Conservation (phyloP, 331 rosid genomes). For the Saraca asoca region DNA sequence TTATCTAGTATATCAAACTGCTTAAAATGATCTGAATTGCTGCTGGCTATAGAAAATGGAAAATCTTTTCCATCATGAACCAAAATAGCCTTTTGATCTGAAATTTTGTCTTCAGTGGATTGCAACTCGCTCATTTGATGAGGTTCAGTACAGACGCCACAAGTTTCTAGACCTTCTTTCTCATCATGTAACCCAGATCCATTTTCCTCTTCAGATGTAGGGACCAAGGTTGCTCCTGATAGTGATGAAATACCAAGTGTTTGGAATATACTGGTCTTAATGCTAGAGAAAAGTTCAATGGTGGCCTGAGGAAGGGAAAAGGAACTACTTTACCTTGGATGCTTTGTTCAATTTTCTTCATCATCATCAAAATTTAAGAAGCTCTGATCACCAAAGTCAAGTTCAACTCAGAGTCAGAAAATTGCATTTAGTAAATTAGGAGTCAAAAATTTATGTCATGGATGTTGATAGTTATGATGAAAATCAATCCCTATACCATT, state of each 20-base stretch:
- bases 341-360: slow-evolving; percentile 41
- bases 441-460: slow-evolving; percentile 21
- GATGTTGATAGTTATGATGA: slow-evolving; percentile 10
- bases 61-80: slow-evolving; percentile 36
- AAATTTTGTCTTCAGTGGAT: slow-evolving; percentile 36
- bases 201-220: slow-evolving; percentile 53
- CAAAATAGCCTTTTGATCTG: slow-evolving; percentile 36
- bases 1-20: slow-evolving; percentile 67
- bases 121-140: slow-evolving; percentile 37
- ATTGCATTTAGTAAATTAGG: slow-evolving; percentile 33
- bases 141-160: too few relatives aligned
- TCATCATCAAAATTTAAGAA: slow-evolving; percentile 13
- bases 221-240: slow-evolving; percentile 44
- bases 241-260: slow-evolving; percentile 54
- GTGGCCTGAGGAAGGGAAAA: slow-evolving; percentile 75
- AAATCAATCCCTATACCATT: not conserved
- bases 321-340: slow-evolving; percentile 56
- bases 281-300: slow-evolving; percentile 62
- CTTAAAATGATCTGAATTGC: slow-evolving; percentile 50
- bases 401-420: slow-evolving; percentile 35
- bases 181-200: slow-evolving; percentile 43
- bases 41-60: slow-evolving; percentile 39
- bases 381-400: slow-evolving; percentile 51
- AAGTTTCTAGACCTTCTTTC: too few relatives aligned
- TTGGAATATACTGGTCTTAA: slow-evolving; percentile 59